These are phyloP conservation scores for Heteromeles arbutifolia DNA, from an alignment of 306 rosid genomes.

Conservation along the genomic window DNA sequence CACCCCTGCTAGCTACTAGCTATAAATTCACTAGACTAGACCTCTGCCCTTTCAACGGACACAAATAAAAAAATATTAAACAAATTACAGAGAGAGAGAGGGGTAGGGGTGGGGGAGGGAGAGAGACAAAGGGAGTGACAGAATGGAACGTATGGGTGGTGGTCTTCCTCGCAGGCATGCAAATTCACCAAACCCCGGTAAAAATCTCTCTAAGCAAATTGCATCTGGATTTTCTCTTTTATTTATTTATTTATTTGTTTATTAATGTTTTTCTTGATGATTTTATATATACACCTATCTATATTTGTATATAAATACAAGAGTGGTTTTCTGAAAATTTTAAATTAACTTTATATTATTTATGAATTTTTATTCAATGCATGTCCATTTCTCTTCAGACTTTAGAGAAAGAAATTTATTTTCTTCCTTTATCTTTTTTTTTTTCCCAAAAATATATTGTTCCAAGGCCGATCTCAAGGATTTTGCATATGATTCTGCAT, in stretches of 20 bases:
- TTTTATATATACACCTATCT: not conserved
- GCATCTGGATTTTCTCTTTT: not conserved
- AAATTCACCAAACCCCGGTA: constrained; percentile 16
- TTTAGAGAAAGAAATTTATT: not conserved
- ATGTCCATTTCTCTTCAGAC: not conserved
- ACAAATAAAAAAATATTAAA: not conserved
- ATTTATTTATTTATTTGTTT: not conserved
- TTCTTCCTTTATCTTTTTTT: not conserved
- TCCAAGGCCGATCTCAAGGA: not conserved
- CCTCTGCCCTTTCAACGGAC: not conserved
- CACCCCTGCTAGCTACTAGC: not conserved
- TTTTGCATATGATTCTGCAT: not conserved
- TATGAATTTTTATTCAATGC: constrained; percentile 11
- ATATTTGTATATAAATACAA: not conserved
- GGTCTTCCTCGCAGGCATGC: constrained; percentile 10
- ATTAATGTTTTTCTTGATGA: not conserved
- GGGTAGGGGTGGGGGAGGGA: not conserved
- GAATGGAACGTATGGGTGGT: constrained; percentile 22
- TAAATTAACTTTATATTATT: not conserved
- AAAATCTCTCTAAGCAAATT: not conserved
- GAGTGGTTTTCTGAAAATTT: not conserved
- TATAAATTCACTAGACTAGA: constrained; percentile 1
- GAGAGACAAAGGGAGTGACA: not conserved
- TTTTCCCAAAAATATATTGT: not conserved
- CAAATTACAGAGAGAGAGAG: not conserved